Evolutionary conservation across 108 stramenopile species (phyloP), one percentile per base, ranked within the genome.

Genomic region (Tribonema minus): DNA sequence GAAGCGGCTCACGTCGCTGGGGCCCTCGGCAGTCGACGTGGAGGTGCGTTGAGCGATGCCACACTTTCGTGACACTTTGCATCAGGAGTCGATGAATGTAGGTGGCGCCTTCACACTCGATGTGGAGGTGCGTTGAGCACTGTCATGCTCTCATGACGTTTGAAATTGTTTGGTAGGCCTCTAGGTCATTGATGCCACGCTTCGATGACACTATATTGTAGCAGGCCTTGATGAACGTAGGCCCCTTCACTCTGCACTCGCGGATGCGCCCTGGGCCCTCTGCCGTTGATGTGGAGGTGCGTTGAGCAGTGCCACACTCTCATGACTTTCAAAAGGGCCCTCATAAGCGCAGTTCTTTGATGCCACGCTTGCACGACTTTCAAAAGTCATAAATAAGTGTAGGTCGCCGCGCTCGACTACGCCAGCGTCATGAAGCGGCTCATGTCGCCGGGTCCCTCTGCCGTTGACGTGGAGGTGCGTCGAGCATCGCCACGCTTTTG

Each of bases 1-100:
- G 46, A 85, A 86, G 30, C 87, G 92, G 70, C 73, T 95, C 20
- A 84, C 85, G 5, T 87, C 85, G 12, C 77, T 92, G 75, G 91
- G 91, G 29, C 92, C 94, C 28, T 92, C 91, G 6, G 90, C 92
- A n/a, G 93, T 95, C 79, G 94, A 95, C 70, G 90, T 93, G n/a
- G 90, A 91, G 46, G 78, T 95, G 23, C 37, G 63, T 54, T 9
- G 9, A 54, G 46, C 20, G 46, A n/a, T n/a, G n/a, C n/a, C n/a
- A n/a, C n/a, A n/a, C n/a, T n/a, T n/a, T n/a, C n/a, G n/a, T n/a
- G n/a, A n/a, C n/a, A n/a, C n/a, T n/a, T n/a, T n/a, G 64, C 0
- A 88, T 95, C 28, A 91, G 89, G 46, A 85, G 85, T 26, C 87
- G 92, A 70, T 72, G 93, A 12, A 84, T 86, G 5, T 87, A 83